These are phyloP conservation scores for Malus fusca DNA, from an alignment of 306 rosid species.

Conservation along the genomic window DNA sequence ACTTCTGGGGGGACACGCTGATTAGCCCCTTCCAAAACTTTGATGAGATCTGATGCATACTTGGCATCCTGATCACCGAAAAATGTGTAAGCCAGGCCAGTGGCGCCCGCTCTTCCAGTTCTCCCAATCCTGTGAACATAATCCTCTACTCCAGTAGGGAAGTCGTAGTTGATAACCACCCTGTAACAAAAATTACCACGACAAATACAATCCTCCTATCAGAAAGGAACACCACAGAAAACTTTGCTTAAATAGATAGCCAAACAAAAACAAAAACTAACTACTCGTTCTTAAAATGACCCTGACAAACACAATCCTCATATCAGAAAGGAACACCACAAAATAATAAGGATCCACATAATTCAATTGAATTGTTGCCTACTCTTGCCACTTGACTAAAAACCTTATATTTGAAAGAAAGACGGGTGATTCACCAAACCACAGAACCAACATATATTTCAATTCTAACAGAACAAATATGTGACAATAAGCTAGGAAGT, in stretches of 20 bases:
- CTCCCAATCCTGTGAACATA: conserved; percentile 99
- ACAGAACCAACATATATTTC: not conserved
- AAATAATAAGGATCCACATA: too few species aligned
- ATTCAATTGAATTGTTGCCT: too few species aligned
- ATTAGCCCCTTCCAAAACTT: conserved; percentile 94
- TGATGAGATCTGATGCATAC: conserved; percentile 85
- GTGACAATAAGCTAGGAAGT: not conserved
- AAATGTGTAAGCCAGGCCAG: conserved; percentile 87
- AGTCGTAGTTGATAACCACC: conserved; percentile 93
- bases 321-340: too few species aligned
- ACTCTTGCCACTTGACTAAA: too few species aligned
- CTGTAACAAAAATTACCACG: conserved; percentile 27
- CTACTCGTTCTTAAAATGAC: too few species aligned
- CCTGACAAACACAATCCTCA: too few species aligned
- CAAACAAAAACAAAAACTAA: too few species aligned
- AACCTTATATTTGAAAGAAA: too few species aligned
- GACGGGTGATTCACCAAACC: not conserved
- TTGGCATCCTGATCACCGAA: conserved; percentile 93
- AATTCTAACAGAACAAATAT: not conserved
- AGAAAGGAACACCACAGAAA: too few species aligned
- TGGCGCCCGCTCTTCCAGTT: conserved; percentile 99
- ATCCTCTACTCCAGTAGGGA: conserved; percentile 99
- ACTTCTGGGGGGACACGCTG: conserved; percentile 81
- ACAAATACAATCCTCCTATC: too few species aligned
- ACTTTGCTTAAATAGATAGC: too few species aligned